Evolutionary conservation across 2,329 filamentous ascomycete species (phyloP), one percentile per base, ranked within the genome.

Genomic region (Clonostachys rosea): DNA sequence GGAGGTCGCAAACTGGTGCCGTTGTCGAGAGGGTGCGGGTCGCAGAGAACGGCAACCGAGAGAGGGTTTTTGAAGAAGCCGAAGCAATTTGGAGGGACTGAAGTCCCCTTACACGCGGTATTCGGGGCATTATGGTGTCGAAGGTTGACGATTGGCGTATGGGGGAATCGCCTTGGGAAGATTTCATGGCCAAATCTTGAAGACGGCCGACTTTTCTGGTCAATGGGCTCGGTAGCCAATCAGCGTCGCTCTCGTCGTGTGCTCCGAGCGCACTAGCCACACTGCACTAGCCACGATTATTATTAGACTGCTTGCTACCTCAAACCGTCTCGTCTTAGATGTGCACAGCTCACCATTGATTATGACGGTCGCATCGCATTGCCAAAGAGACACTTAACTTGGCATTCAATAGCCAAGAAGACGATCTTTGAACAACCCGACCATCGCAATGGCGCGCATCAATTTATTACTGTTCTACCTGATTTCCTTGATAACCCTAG

Each of bases 361-460:
- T 30, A 30, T 30, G 24, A 30, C 24, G 24, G 24, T 30, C 24
- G 24, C 40, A 41, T 41, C 18, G 17, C 16, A 18, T 33, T 33
- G 2, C 42, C n/a, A 40, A 40, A n/a, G 13, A 16, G 13, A 16
- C 42, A 4, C 5, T 30, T 6, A 43, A 33, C 10, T 16, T 33
- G 20, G 42, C 42, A 33, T 14, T 18, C 37, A 40, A 40, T n/a
- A 42, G 16, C 41, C 8, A 13, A 7, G 40, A 20, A 14, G 40
- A 5, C 9, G 4, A 30, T 30, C 9, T 30, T 30, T 30, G 9
- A 30, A 10, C 24, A 10, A 10, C 9, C 24, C 24, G 10, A 30
- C 24, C 44, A 53, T 47, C 53, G 48, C 49, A n/a, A 74, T 74
- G 71, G 62, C 68, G 44, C 66, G 69, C 52, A 56, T 69, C 62